phyloP scores from a whole-genome alignment of 2,329 filamentous ascomycete genomes.

The Nothophaeocryptopus gaeumannii region DNA sequence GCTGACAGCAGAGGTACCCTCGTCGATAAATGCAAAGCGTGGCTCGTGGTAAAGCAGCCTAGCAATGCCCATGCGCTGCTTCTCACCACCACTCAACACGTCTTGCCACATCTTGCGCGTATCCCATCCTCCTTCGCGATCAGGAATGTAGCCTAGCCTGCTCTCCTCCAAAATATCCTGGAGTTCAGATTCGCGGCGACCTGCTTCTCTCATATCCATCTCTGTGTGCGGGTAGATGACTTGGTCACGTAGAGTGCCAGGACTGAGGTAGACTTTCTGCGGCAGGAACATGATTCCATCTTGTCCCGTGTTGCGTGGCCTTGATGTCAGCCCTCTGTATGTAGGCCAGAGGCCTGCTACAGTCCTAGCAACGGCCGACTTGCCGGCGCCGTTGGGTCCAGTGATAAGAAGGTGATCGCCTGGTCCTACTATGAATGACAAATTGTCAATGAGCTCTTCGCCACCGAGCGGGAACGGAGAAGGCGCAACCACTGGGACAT shows the following conservation, averaged over 20 bases:
- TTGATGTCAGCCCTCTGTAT: slow-evolving; percentile 86
- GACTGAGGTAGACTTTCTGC: slow-evolving; percentile 86
- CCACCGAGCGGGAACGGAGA: slow-evolving; percentile 84
- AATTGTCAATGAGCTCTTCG: slow-evolving; percentile 82
- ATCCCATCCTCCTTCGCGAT: slow-evolving; percentile 94
- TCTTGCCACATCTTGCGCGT: slow-evolving; percentile 98
- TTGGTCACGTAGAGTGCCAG: slow-evolving; percentile 90
- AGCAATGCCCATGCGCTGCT: slow-evolving; percentile 91
- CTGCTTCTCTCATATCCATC: slow-evolving; percentile 82
- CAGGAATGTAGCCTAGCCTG: slow-evolving; percentile 80
- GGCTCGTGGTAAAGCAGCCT: slow-evolving; percentile 92
- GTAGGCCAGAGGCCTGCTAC: slow-evolving; percentile 94
- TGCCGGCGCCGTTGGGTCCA: slow-evolving; percentile 90
- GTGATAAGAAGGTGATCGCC: slow-evolving; percentile 94
- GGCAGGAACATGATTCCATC: slow-evolving; percentile 99
- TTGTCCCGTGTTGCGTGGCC: slow-evolving; percentile 65
- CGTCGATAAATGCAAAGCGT: slow-evolving; percentile 88
- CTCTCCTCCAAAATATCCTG: slow-evolving; percentile 77
- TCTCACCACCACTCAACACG: slow-evolving; percentile 93
- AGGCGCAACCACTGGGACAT: slow-evolving; percentile 89
- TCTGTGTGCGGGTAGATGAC: slow-evolving; percentile 97
- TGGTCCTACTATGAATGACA: slow-evolving; percentile 83
- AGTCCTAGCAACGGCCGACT: slow-evolving; percentile 81
- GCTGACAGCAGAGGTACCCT: slow-evolving; percentile 90
- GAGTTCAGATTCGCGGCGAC: slow-evolving; percentile 74